phyloP scores from a whole-genome alignment of 495 filamentous ascomycete species.

The Sphaerosporella brunnea region DNA sequence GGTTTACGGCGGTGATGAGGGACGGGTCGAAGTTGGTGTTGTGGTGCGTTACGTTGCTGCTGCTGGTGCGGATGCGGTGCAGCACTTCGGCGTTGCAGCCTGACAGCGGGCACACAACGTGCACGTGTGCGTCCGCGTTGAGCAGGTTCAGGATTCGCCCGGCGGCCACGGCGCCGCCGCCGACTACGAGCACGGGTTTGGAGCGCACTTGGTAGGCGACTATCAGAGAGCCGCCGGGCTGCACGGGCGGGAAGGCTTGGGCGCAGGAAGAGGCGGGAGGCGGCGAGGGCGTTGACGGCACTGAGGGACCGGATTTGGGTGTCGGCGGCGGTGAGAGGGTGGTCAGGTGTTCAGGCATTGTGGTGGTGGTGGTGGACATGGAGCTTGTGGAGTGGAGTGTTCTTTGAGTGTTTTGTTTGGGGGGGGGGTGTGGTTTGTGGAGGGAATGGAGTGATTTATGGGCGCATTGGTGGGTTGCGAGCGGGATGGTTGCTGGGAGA shows the following conservation, averaged over 20 bases:
- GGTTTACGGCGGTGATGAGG: slow-evolving; percentile 48
- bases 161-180: slow-evolving; percentile 89
- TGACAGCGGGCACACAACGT: slow-evolving; percentile 57
- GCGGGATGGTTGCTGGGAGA: too few species aligned
- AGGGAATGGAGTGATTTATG: too few species aligned
- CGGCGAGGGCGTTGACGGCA: slow-evolving; percentile 1
- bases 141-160: slow-evolving; percentile 82
- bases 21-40: slow-evolving; percentile 64
- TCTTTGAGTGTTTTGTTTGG: too few species aligned
- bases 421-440: too few species aligned
- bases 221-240: slow-evolving; percentile 81
- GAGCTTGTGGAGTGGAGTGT: neutral
- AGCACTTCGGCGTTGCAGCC: slow-evolving; percentile 80
- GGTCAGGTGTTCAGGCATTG: neutral
- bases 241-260: slow-evolving; percentile 42
- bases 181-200: slow-evolving; percentile 70
- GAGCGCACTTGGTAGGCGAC: slow-evolving; percentile 83
- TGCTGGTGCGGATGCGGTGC: slow-evolving; percentile 39
- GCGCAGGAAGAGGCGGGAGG: neutral
- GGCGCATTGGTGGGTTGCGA: neutral
- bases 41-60: slow-evolving; percentile 42
- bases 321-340: neutral
- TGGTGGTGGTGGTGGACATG: slow-evolving; percentile 4
- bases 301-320: neutral
- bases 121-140: slow-evolving; percentile 83